These are phyloP conservation scores for Fusarium anthophilum DNA, from an alignment of 2,329 filamentous ascomycete genomes.

Conservation along the genomic window DNA sequence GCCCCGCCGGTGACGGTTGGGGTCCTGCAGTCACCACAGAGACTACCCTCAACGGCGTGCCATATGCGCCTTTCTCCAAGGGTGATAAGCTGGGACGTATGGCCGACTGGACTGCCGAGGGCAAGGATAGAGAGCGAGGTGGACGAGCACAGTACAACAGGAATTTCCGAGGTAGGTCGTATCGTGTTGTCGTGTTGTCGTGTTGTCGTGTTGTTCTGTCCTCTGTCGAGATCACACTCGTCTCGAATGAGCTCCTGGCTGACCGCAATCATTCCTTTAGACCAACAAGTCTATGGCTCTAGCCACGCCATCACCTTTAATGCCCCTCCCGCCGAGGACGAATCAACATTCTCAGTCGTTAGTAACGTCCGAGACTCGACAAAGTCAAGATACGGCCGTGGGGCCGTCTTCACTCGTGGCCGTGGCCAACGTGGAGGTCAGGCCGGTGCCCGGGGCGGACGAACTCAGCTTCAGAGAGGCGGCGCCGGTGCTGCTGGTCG, in stretches of 20 bases:
- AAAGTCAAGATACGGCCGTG: constrained; percentile 88
- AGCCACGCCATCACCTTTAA: constrained; percentile 88
- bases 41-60: constrained; percentile 92
- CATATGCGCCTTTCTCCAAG: constrained; percentile 98
- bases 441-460: constrained; percentile 67
- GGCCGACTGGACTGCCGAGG: constrained; percentile 96
- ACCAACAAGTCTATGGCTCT: constrained; percentile 96
- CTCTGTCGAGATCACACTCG: background rate
- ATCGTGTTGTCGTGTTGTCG: background rate
- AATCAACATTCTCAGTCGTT: constrained; percentile 97
- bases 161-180: constrained; percentile 82
- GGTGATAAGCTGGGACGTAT: constrained; percentile 98
- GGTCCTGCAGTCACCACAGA: constrained; percentile 84
- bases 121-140: constrained; percentile 83
- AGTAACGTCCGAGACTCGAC: constrained; percentile 90
- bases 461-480: constrained; percentile 74
- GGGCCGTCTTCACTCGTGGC: constrained; percentile 88
- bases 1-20: constrained; percentile 84
- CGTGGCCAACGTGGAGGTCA: constrained; percentile 81
- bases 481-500: constrained; percentile 69
- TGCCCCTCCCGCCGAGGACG: constrained; percentile 91
- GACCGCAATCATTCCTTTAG: constrained; percentile 55
- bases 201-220: background rate
- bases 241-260: constrained; percentile 6
- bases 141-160: constrained; percentile 90